phyloP scores from a whole-genome alignment of 371 early-diverging fungal genomes.

The Apophysomyces elegans region DNA sequence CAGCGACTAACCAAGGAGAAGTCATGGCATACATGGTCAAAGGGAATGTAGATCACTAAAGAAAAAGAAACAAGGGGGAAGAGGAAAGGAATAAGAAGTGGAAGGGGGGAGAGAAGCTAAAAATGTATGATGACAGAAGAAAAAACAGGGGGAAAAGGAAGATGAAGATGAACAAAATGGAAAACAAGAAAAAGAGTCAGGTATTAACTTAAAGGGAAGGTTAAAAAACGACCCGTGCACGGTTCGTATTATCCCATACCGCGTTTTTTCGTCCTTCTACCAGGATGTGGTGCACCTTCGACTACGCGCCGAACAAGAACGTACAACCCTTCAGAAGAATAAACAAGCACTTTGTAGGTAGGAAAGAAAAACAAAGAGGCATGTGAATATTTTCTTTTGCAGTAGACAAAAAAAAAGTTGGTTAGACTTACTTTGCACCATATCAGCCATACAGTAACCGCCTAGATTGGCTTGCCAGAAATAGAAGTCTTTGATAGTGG shows the following conservation, averaged over 20 bases:
- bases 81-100: not conserved
- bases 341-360: conserved; percentile 34
- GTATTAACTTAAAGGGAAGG: not conserved
- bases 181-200: not conserved
- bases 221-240: not conserved
- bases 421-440: conserved; percentile 43
- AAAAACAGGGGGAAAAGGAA: not conserved
- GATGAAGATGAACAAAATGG: not conserved
- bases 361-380: not conserved
- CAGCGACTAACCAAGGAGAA: conserved; percentile 6
- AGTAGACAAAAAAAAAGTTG: not conserved
- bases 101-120: not conserved
- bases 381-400: not conserved
- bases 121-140: conserved; percentile 1
- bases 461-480: conserved; percentile 58
- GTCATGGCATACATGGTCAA: conserved; percentile 10
- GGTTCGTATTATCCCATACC: conserved; percentile 10
- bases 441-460: conserved; percentile 57
- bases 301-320: conserved; percentile 46
- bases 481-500: conserved; percentile 44
- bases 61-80: not conserved
- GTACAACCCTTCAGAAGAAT: conserved; percentile 46
- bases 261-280: conserved; percentile 45
- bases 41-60: conserved; percentile 4
- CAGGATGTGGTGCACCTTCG: conserved; percentile 52